phyloP scores from a whole-genome alignment of 1,284 basidiomycete genomes.

The Pseudomicrostroma phylloplanum region DNA sequence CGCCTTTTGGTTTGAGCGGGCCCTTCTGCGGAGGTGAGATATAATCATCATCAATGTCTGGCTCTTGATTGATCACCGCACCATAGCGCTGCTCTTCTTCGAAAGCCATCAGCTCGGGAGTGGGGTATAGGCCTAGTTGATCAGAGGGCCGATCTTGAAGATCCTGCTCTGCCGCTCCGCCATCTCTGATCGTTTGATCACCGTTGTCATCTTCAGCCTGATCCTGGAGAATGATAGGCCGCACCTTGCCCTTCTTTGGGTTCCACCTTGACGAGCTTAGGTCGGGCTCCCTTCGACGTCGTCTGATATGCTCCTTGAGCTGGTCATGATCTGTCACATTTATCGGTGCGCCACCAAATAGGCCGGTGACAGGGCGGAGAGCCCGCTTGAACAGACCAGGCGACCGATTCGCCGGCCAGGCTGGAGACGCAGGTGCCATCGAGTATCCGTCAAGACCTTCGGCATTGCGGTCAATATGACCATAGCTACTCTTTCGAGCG shows the following conservation, averaged over 20 bases:
- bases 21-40: conserved; percentile 33
- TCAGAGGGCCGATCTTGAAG: neutral
- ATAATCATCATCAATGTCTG: conserved; percentile 33
- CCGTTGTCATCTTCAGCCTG: neutral
- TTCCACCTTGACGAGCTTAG: conserved; percentile 15
- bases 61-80: conserved; percentile 7
- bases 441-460: too few relatives aligned
- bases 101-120: neutral
- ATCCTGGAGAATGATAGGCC: neutral
- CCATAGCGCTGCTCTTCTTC: conserved; percentile 7
- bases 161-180: neutral
- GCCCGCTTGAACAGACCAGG: neutral
- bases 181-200: too few relatives aligned
- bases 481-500: too few relatives aligned
- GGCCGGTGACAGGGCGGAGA: neutral
- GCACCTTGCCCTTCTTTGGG: conserved; percentile 5
- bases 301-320: neutral
- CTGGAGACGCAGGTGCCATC: too few relatives aligned
- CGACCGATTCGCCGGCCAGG: too few relatives aligned
- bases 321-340: neutral
- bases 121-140: too few relatives aligned
- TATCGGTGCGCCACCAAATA: neutral
- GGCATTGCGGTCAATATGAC: too few relatives aligned
- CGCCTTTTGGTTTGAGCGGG: conserved; percentile 32
- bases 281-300: conserved; percentile 10